A percentile compares a stretch with the other conserved stretches of the same genome.
Evolutionary conservation across 768 basidiomycete genomes (phyloP).

Genomic region (Exidia glandulosa): DNA sequence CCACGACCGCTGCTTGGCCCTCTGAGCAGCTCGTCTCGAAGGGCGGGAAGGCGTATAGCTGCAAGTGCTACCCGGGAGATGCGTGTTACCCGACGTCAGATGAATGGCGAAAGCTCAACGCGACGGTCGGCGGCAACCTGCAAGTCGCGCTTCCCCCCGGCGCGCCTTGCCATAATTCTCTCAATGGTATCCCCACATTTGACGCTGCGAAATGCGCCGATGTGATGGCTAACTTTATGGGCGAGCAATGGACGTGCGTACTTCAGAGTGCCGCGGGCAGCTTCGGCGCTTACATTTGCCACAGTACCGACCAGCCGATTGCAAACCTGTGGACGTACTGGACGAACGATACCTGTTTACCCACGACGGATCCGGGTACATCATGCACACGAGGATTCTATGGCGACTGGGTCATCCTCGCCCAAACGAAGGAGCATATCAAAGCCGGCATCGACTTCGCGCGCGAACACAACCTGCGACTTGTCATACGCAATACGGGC

Average conservation of each 20-base stretch:
- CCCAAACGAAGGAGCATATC: background rate
- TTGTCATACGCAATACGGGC: slow-evolving; percentile 22
- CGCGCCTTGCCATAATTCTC: background rate
- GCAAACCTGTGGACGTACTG: background rate
- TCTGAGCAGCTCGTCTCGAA: too few relatives aligned
- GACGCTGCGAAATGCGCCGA: background rate
- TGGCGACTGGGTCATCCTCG: background rate
- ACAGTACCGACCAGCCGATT: background rate
- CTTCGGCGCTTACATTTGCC: background rate
- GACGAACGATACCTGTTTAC: background rate
- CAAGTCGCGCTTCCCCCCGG: background rate
- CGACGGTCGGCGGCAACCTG: background rate
- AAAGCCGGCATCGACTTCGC: slow-evolving; percentile 23
- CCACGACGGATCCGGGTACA: background rate
- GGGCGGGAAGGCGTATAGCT: too few relatives aligned
- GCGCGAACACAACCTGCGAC: slow-evolving; percentile 16
- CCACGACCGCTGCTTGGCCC: too few relatives aligned
- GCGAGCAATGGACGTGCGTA: background rate
- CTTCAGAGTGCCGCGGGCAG: background rate
- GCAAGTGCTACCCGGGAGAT: background rate
- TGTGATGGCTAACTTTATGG: background rate
- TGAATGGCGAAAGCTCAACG: background rate
- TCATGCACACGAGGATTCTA: background rate
- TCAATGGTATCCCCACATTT: background rate
- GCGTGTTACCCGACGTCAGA: background rate